These are phyloP conservation scores for Chloris gayana DNA, from an alignment of 176 grass and related monocot genomes.

Conservation along the genomic window DNA sequence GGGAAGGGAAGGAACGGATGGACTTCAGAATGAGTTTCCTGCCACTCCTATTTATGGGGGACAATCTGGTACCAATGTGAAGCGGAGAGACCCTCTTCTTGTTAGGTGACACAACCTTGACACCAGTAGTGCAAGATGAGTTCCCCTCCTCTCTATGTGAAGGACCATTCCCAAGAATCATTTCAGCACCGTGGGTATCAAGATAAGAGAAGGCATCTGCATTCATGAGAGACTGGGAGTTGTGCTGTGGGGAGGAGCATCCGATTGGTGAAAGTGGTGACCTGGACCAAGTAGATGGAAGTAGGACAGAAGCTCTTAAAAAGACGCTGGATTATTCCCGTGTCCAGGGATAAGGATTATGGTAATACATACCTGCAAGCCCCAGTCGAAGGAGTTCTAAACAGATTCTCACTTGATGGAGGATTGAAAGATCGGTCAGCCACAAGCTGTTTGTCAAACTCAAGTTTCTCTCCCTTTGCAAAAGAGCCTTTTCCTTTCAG, in stretches of 20 bases:
- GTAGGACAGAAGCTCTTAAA: conserved; percentile 19
- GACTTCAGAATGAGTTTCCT: conserved; percentile 6
- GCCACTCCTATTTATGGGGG: conserved; percentile 1
- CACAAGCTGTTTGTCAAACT: background rate
- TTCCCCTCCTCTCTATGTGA: conserved; percentile 2
- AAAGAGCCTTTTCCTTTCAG: background rate
- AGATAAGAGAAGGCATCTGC: conserved; percentile 4
- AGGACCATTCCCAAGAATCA: background rate
- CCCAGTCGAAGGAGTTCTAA: background rate
- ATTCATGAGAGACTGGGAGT: conserved; percentile 6
- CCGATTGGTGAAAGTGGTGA: background rate
- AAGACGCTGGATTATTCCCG: background rate
- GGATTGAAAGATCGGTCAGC: background rate
- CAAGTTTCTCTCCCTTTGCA: conserved; percentile 12
- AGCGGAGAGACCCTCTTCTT: conserved; percentile 33
- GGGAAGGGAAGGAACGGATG: conserved; percentile 37
- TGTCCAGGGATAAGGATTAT: background rate
- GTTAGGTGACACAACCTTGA: conserved; percentile 40
- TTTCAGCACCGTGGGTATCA: background rate
- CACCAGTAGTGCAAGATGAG: background rate
- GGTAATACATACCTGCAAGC: conserved; percentile 9
- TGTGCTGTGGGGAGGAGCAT: conserved; percentile 6
- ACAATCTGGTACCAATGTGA: background rate
- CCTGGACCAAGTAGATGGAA: conserved; percentile 17
- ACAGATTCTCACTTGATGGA: conserved; percentile 2